phyloP scores from a whole-genome alignment of 2,329 filamentous ascomycete species.

The Pleurostoma richardsiae region DNA sequence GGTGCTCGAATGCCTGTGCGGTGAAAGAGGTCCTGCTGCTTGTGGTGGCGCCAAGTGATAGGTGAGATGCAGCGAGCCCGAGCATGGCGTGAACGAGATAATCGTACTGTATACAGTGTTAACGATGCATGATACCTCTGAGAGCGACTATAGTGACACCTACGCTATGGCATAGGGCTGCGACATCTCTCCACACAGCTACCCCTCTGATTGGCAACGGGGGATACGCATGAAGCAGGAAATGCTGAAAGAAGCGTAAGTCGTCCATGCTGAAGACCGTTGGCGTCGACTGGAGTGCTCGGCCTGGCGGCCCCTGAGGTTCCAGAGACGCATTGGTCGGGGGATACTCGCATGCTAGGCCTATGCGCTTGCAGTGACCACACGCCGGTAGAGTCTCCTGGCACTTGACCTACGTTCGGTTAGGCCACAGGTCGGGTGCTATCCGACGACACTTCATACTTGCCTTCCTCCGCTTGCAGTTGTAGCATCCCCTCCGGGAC shows the following conservation, averaged over 20 bases:
- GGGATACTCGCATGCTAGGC: conserved; percentile 4
- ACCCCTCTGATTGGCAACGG: conserved; percentile 29
- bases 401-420: conserved; percentile 29
- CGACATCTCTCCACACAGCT: conserved; percentile 28
- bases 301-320: too few species aligned
- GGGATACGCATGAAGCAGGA: conserved; percentile 38
- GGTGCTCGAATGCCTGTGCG: conserved; percentile 24
- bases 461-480: conserved; percentile 20
- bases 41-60: conserved; percentile 15
- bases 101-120: conserved; percentile 21
- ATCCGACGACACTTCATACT: too few species aligned
- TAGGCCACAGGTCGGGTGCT: too few species aligned
- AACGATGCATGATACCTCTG: too few species aligned
- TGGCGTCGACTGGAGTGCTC: conserved; percentile 6
- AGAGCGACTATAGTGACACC: background rate
- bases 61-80: conserved; percentile 31
- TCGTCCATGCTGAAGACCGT: conserved; percentile 34
- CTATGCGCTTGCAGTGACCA: conserved; percentile 14
- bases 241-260: conserved; percentile 49
- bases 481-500: conserved; percentile 24
- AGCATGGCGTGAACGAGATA: conserved; percentile 36
- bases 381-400: conserved; percentile 21
- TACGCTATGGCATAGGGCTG: conserved; percentile 30
- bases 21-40: conserved; percentile 13
- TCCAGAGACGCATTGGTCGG: background rate